Evolutionary conservation across 2,329 filamentous ascomycete genomes (phyloP).

Genomic region (Colletotrichum truncatum): DNA sequence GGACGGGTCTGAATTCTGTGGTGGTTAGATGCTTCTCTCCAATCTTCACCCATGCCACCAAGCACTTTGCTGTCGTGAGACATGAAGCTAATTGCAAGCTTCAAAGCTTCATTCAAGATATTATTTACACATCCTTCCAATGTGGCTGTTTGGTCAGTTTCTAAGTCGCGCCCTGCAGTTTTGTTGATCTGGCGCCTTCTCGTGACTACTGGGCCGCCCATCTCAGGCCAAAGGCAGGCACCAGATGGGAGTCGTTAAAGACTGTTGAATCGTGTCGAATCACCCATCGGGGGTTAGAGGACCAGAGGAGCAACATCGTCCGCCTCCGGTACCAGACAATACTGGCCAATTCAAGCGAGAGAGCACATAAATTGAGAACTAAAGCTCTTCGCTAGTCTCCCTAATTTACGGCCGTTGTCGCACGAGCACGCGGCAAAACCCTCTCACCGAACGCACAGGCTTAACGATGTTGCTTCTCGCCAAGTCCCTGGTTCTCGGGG

Average conservation of each 20-base stretch:
- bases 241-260: neutral
- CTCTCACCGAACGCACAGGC: neutral
- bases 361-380: neutral
- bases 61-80: slow-evolving; percentile 12
- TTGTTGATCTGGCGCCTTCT: neutral
- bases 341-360: neutral
- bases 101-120: neutral
- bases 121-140: slow-evolving; percentile 2
- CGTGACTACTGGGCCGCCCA: neutral
- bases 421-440: neutral
- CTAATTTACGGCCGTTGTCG: slow-evolving; percentile 22
- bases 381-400: neutral
- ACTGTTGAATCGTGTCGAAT: neutral
- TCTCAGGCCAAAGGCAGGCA: neutral
- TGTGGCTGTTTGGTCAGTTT: neutral
- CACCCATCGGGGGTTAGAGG: no score
- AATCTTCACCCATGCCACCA: slow-evolving; percentile 16
- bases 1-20: neutral
- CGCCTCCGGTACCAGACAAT: neutral
- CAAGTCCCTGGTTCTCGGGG: neutral
- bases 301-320: neutral
- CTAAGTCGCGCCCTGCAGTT: neutral
- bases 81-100: slow-evolving; percentile 8
- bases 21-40: neutral
- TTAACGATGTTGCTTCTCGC: neutral